Conservation (phyloP, 2,329 filamentous ascomycete genomes). For the Aspergillus sp. region DNA sequence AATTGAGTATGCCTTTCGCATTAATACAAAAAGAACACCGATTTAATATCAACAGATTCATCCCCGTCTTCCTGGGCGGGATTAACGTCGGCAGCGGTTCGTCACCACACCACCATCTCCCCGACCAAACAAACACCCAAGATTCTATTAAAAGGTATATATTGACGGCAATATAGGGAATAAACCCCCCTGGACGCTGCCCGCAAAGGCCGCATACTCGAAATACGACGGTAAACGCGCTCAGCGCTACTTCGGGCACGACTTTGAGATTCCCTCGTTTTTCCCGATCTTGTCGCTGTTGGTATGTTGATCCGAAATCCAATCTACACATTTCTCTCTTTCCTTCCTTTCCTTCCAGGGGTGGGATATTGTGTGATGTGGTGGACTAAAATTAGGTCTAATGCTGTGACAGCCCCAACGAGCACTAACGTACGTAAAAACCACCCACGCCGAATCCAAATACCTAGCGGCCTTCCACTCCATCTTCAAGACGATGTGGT, state of each 20-base stretch:
- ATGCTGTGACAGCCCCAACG: slow-evolving; percentile 56
- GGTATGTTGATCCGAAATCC: slow-evolving; percentile 38
- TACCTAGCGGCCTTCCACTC: slow-evolving; percentile 57
- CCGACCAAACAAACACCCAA: no score
- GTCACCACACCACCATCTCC: slow-evolving; percentile 11
- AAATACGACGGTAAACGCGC: slow-evolving; percentile 51
- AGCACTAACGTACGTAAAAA: slow-evolving; percentile 66
- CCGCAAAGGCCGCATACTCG: slow-evolving; percentile 65
- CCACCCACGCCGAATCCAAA: slow-evolving; percentile 48
- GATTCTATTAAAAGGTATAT: neutral
- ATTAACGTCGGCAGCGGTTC: slow-evolving; percentile 62
- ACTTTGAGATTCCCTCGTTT: slow-evolving; percentile 47
- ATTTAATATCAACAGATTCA: no score
- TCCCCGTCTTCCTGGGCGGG: slow-evolving; percentile 70
- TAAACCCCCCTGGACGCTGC: slow-evolving; percentile 70
- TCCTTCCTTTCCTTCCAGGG: no score
- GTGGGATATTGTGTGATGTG: no score
- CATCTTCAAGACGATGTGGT: slow-evolving; percentile 64
- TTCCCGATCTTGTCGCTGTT: slow-evolving; percentile 58
- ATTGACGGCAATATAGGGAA: slow-evolving; percentile 68
- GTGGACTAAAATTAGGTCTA: no score
- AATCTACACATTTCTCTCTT: no score
- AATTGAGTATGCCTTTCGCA: slow-evolving; percentile 56
- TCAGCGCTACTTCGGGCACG: slow-evolving; percentile 51
- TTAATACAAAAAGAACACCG: neutral